These are phyloP conservation scores for Jatropha curcas DNA, from an alignment of 345 rosid genomes.

Conservation along the genomic window DNA sequence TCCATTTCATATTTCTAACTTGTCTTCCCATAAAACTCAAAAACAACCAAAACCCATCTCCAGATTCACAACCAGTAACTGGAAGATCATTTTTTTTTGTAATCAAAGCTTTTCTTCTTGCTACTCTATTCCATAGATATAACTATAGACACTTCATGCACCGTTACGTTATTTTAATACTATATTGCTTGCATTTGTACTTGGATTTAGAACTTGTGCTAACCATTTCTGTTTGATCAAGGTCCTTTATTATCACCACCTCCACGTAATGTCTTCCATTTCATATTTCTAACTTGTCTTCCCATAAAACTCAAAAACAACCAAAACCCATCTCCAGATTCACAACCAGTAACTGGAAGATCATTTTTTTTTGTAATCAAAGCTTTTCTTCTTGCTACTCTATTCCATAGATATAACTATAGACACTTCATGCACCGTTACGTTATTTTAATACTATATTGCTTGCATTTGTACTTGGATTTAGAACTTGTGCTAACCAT, in stretches of 20 bases:
- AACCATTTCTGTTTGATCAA: conserved; percentile 50
- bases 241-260: conserved; percentile 61
- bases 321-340: neutral
- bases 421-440: neutral
- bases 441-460: neutral
- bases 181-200: conserved; percentile 42
- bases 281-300: conserved; percentile 56
- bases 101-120: conserved; percentile 19
- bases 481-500: neutral
- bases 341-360: no score
- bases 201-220: conserved; percentile 46
- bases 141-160: conserved; percentile 36
- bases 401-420: neutral
- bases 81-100: neutral
- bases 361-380: conserved; percentile 36
- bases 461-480: neutral
- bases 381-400: neutral
- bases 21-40: conserved; percentile 12
- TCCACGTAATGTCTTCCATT: conserved; percentile 42
- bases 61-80: neutral
- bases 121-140: conserved; percentile 31
- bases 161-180: conserved; percentile 24
- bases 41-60: neutral
- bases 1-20: conserved; percentile 1
- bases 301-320: conserved; percentile 41